Percentiles rank a stretch among this genome's conserved stretches.
Evolutionary conservation across 1,284 basidiomycete genomes (phyloP).

Genomic region (Malassezia brasiliensis): DNA sequence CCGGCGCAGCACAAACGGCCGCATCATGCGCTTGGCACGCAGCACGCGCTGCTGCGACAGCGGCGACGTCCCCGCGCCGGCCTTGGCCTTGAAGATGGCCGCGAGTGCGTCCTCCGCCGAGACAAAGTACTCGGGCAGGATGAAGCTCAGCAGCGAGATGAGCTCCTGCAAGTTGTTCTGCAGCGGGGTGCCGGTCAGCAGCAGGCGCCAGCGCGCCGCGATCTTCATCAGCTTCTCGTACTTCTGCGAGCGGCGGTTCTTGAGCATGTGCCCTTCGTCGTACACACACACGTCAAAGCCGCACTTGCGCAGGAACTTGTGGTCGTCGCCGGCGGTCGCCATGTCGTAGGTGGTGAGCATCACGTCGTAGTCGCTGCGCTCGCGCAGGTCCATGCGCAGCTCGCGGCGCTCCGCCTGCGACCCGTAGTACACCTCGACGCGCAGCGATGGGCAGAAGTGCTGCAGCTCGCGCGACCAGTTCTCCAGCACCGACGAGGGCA

Average conservation of each 20-base stretch:
- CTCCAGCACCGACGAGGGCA: conserved; percentile 82
- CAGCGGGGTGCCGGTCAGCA: conserved; percentile 90
- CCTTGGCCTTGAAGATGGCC: conserved; percentile 92
- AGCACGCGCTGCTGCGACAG: conserved; percentile 83
- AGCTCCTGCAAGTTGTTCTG: conserved; percentile 79
- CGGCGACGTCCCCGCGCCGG: conserved; percentile 71
- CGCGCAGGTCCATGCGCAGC: conserved; percentile 60
- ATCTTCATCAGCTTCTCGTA: conserved; percentile 81
- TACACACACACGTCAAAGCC: conserved; percentile 77
- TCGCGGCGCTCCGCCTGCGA: conserved; percentile 74
- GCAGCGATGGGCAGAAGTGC: conserved; percentile 72
- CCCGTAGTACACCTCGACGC: conserved; percentile 87
- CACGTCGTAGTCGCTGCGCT: conserved; percentile 71
- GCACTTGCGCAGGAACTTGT: conserved; percentile 73
- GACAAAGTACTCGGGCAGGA: conserved; percentile 79
- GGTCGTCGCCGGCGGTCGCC: conserved; percentile 71
- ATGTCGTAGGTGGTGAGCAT: conserved; percentile 93
- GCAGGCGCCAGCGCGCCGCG: conserved; percentile 74
- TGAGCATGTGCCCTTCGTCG: conserved; percentile 90
- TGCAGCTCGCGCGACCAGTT: conserved; percentile 97
- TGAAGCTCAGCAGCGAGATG: conserved; percentile 87
- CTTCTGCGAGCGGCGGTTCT: conserved; percentile 91
- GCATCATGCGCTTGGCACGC: conserved; percentile 97
- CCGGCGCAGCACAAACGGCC: conserved; percentile 88
- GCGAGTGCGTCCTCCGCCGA: conserved; percentile 66